A percentile compares a stretch with the other conserved stretches of the same genome.
phyloP scores from a whole-genome alignment of 179 eudicot genomes.

The Silene vulgaris region DNA sequence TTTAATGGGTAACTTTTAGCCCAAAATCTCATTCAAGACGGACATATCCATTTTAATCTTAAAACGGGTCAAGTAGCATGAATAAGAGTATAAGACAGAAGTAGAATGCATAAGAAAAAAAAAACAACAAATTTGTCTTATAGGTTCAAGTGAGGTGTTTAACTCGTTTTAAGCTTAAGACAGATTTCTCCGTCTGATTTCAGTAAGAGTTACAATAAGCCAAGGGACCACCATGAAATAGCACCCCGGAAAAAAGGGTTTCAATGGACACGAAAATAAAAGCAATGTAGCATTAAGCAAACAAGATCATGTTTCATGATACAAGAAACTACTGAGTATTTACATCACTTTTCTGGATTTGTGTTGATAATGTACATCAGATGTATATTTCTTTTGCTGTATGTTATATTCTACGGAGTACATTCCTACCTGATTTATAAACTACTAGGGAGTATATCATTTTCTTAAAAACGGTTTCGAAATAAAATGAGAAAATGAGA shows the following conservation, averaged over 20 bases:
- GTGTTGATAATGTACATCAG: slow-evolving; percentile 2
- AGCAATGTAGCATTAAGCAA: background rate
- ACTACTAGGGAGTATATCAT: background rate
- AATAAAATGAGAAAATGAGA: background rate
- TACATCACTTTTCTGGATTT: slow-evolving; percentile 16
- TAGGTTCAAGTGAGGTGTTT: too few relatives aligned
- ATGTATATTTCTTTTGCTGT: slow-evolving; percentile 8
- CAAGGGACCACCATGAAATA: background rate
- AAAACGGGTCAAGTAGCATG: too few relatives aligned
- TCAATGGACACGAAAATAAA: background rate
- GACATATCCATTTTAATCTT: too few relatives aligned
- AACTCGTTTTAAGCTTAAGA: too few relatives aligned
- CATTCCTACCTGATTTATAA: slow-evolving; percentile 1
- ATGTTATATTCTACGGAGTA: too few relatives aligned
- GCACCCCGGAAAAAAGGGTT: background rate
- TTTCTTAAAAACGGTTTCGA: background rate
- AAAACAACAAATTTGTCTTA: too few relatives aligned
- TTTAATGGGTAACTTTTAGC: too few relatives aligned
- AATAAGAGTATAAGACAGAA: too few relatives aligned
- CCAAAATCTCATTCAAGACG: too few relatives aligned
- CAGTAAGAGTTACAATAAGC: too few relatives aligned
- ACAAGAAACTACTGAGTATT: slow-evolving; percentile 13
- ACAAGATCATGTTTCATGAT: background rate
- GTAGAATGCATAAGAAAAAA: too few relatives aligned
- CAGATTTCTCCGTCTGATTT: too few relatives aligned